phyloP scores from a whole-genome alignment of 2,329 filamentous ascomycete genomes.

The Neonectria neomacrospora region DNA sequence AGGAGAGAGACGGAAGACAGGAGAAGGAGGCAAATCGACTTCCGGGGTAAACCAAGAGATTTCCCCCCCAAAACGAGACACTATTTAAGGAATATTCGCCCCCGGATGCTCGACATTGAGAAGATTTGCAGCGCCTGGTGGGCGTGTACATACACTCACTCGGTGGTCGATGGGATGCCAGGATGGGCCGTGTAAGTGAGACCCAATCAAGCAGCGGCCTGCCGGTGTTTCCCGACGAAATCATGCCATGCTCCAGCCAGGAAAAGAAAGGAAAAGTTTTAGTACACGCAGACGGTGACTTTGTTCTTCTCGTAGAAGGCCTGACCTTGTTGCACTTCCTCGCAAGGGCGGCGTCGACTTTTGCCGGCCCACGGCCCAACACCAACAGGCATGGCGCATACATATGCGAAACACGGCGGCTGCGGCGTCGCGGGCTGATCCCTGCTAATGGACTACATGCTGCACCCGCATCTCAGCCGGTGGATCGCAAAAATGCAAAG shows the following conservation, averaged over 20 bases:
- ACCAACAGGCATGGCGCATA: not conserved
- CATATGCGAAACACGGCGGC: slow-evolving; percentile 36
- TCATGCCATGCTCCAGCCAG: slow-evolving; percentile 40
- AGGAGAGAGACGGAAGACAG: slow-evolving; percentile 3
- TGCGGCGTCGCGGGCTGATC: slow-evolving; percentile 24
- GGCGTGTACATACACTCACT: not conserved
- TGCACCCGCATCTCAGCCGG: slow-evolving; percentile 9
- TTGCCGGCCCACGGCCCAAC: not conserved
- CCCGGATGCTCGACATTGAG: slow-evolving; percentile 21
- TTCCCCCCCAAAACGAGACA: slow-evolving; percentile 30
- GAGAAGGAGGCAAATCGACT: slow-evolving; percentile 21
- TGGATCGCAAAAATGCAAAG: slow-evolving; percentile 12
- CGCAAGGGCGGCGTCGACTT: slow-evolving; percentile 6
- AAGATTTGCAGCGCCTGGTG: slow-evolving; percentile 17
- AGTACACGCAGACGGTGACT: too few relatives aligned
- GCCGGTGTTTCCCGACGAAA: slow-evolving; percentile 44
- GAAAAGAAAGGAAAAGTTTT: slow-evolving; percentile 3
- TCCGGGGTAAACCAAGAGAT: slow-evolving; percentile 32
- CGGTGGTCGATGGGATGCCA: slow-evolving; percentile 6
- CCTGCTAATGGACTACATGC: slow-evolving; percentile 17
- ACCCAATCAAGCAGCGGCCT: slow-evolving; percentile 23
- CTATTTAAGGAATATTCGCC: slow-evolving; percentile 27
- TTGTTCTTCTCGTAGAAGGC: not conserved
- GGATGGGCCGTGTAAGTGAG: slow-evolving; percentile 30
- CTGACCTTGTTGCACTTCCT: not conserved